Conservation (phyloP, 805 yeast genomes). For the Metschnikowia hibisci region DNA sequence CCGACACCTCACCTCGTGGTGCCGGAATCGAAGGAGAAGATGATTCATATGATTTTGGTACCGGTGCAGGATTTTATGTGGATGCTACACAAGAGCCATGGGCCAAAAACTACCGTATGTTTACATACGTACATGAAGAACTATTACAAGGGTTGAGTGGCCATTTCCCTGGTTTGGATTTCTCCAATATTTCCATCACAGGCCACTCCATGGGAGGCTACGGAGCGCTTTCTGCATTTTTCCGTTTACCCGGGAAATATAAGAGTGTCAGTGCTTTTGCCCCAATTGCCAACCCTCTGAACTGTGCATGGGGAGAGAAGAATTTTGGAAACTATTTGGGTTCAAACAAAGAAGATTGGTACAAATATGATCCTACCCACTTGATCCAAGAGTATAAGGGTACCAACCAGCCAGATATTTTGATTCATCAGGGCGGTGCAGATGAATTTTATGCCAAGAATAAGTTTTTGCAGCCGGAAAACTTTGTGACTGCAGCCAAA, state of each 20-base stretch:
- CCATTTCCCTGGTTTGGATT: conserved; percentile 51
- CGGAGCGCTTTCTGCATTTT: conserved; percentile 72
- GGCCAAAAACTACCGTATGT: conserved; percentile 77
- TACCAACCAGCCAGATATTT: conserved; percentile 51
- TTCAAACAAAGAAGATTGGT: conserved; percentile 57
- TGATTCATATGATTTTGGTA: conserved; percentile 85
- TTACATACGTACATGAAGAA: conserved; percentile 74
- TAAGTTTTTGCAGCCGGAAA: conserved; percentile 71
- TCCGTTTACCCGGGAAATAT: conserved; percentile 68
- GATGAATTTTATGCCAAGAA: conserved; percentile 67
- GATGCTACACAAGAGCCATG: conserved; percentile 77
- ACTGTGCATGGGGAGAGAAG: conserved; percentile 85
- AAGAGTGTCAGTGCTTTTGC: conserved; percentile 85
- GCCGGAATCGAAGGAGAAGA: conserved; percentile 72
- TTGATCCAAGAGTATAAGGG: conserved; percentile 57
- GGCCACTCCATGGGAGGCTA: conserved; percentile 99
- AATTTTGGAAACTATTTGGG: conserved; percentile 80
- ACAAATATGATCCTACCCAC: conserved; percentile 77
- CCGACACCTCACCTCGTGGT: conserved; percentile 97
- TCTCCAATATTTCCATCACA: conserved; percentile 65
- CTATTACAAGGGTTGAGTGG: conserved; percentile 51
- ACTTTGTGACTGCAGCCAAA: conserved; percentile 57
- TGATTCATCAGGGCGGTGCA: conserved; percentile 77
- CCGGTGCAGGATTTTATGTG: conserved; percentile 93
- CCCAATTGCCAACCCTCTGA: conserved; percentile 79